Conservation (phyloP, 768 basidiomycete species). For the Mycena belliarum region DNA sequence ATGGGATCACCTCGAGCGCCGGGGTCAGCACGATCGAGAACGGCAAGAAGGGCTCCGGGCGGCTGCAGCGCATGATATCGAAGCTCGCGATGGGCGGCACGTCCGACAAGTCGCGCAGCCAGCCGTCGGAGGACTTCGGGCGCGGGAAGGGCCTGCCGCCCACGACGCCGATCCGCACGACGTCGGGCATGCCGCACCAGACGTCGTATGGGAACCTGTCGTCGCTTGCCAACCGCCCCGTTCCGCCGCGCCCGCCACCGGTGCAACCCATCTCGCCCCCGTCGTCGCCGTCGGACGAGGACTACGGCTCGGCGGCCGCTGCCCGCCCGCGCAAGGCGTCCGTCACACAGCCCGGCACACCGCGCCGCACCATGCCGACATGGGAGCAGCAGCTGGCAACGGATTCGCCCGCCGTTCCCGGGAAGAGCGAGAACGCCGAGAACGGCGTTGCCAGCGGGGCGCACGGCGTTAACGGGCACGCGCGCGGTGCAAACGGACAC, state of each 20-base stretch:
- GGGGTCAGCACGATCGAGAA: constrained; percentile 42
- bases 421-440: background rate
- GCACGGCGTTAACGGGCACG: too few species aligned
- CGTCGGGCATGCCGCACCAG: constrained; percentile 11
- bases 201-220: constrained; percentile 38
- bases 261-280: constrained; percentile 45
- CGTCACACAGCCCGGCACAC: constrained; percentile 27
- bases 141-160: constrained; percentile 26
- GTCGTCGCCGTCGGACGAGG: constrained; percentile 46
- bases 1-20: constrained; percentile 37
- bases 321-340: constrained; percentile 31
- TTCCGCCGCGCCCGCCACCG: constrained; percentile 58
- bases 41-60: constrained; percentile 50
- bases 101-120: constrained; percentile 36
- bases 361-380: constrained; percentile 30
- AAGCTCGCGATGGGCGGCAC: constrained; percentile 60
- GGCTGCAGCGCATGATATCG: constrained; percentile 83
- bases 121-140: constrained; percentile 19
- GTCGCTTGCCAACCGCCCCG: constrained; percentile 48
- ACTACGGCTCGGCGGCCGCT: constrained; percentile 27
- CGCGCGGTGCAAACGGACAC: background rate
- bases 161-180: constrained; percentile 29
- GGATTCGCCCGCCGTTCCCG: constrained; percentile 10
- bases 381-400: constrained; percentile 28
- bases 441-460: background rate